Base-by-base conservation (phyloP, 371 early-diverging fungal genomes). In the Mucor lusitanicus region DNA sequence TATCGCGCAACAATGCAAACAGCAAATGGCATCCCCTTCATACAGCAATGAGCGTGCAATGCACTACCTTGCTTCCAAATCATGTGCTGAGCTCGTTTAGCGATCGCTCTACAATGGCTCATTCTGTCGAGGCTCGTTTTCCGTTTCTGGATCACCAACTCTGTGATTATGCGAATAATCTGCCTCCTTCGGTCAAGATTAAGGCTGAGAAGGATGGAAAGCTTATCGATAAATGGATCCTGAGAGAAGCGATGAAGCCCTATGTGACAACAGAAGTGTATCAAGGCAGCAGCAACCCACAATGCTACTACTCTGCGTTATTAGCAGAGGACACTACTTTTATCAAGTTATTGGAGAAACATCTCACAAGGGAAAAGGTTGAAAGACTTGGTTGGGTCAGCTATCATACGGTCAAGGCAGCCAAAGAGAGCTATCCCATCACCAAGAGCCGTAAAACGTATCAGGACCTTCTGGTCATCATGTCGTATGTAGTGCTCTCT, bases 41-140 rank as follows among this genome's bases (percentile, higher is more conserved):
- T 54, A 65, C 68, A 21, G 30, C 69, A 21, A 50, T 72, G 46
- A 68, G 68, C 48, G 9, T 65, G 5, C 69, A 72, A 65, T 61
- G 53, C 44, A 65, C 48, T 35, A 68, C 73, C 3, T 44, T 72
- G 35, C 37, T 72, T 6, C 59, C 63, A 23, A 72, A 72, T 27
- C 57, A 50, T 25, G 62, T 72, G 6, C 65, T 65, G 39, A 68
- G 65, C 17, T 19, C 23, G 13, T 59, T 72, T 15, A 69, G 69
- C 35, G 73, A 72, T 46, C 62, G 73, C 30, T 42, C 57, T 62
- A 68, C 68, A 61, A 72, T 72, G 73, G 73, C 73, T 11, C 73
- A 72, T 46, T 72, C 69, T n/a, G 48, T 68, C 13, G 73, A 72
- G 62, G 69, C 69, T 0, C 64, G 73, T 35, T 63, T 69, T 17